Conservation (phyloP, 345 rosid genomes). For the Populus ilicifolia region DNA sequence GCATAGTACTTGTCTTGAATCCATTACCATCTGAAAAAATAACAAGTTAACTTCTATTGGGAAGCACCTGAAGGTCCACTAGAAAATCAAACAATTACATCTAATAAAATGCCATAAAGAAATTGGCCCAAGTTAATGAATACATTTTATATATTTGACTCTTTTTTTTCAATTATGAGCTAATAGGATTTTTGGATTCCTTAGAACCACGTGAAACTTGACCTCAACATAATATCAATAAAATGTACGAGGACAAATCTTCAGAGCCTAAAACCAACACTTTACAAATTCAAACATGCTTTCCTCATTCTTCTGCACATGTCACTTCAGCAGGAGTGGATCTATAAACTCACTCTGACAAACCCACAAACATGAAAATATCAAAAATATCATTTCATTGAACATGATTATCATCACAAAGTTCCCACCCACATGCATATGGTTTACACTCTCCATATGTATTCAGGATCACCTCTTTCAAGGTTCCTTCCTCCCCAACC, state of each 20-base stretch:
- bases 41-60: neutral
- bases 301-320: neutral
- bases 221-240: neutral
- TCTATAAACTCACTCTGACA: neutral
- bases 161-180: neutral
- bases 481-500: neutral
- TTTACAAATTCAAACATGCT: neutral
- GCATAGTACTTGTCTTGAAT: slow-evolving; percentile 96
- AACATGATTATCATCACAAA: neutral
- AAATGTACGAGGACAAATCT: neutral
- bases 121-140: neutral
- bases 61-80: neutral
- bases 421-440: neutral
- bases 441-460: neutral
- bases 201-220: neutral
- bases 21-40: slow-evolving; percentile 88
- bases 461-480: neutral
- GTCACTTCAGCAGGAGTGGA: neutral
- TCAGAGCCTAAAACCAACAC: neutral
- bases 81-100: neutral
- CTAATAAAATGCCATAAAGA: neutral
- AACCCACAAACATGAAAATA: neutral
- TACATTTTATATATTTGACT: neutral
- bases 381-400: neutral
- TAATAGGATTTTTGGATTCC: neutral